A percentile compares a stretch with the other conserved stretches of the same genome.
Conservation (phyloP, 768 basidiomycete genomes). For the Leccinum subgranulosum region DNA sequence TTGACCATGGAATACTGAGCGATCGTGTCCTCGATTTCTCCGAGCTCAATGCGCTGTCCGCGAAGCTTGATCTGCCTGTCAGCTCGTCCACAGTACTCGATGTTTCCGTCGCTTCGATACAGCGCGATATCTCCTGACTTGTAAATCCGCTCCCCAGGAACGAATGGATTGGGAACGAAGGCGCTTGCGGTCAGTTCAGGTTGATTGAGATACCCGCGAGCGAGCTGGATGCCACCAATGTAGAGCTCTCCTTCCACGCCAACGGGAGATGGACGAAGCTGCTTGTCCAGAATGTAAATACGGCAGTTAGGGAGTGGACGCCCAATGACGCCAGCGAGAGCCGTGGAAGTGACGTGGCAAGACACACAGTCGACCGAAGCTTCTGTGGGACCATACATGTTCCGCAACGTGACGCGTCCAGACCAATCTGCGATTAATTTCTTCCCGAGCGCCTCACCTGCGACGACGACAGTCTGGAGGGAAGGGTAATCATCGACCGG, state of each 20-base stretch:
- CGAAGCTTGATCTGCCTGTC: constrained; percentile 35
- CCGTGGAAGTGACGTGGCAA: constrained; percentile 20
- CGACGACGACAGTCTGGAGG: too few species aligned
- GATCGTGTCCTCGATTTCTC: constrained; percentile 32
- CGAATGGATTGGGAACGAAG: constrained; percentile 31
- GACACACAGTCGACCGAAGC: constrained; percentile 29
- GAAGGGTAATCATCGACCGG: too few species aligned
- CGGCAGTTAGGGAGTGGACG: constrained; percentile 31
- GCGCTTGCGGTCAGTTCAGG: constrained; percentile 24
- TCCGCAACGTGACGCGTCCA: constrained; percentile 23
- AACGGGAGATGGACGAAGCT: constrained; percentile 24
- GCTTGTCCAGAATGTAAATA: constrained; percentile 29
- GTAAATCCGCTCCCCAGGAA: constrained; percentile 28
- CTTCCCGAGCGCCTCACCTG: constrained; percentile 23
- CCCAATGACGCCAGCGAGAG: constrained; percentile 27
- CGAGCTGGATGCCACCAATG: constrained; percentile 20
- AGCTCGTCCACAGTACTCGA: constrained; percentile 31
- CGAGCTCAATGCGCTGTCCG: constrained; percentile 33
- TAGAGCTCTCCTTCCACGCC: constrained; percentile 28
- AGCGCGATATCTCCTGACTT: constrained; percentile 29
- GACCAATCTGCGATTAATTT: constrained; percentile 25
- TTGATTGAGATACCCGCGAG: constrained; percentile 22
- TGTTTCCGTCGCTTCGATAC: constrained; percentile 25
- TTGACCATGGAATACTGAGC: constrained; percentile 20
- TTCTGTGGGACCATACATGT: constrained; percentile 36